phyloP scores from a whole-genome alignment of 352 stramenopile genomes.

The Globisporangium spinosum region DNA sequence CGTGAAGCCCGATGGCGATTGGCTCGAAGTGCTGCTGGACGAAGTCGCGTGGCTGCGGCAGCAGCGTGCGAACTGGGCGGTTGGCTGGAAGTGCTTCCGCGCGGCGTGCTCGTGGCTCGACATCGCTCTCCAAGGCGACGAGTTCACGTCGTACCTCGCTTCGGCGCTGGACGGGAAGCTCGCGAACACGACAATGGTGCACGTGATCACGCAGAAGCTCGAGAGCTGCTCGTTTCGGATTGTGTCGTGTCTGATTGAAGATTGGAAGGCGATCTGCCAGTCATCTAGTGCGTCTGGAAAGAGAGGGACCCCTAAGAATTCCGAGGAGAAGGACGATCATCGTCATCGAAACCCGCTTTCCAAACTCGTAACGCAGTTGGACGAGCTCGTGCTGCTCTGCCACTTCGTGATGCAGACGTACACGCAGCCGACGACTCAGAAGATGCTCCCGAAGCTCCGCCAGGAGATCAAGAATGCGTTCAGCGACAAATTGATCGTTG shows the following conservation, averaged over 20 bases:
- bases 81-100: slow-evolving; percentile 71
- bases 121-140: slow-evolving; percentile 29
- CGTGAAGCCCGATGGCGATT: slow-evolving; percentile 16
- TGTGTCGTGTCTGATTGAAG: slow-evolving; percentile 34
- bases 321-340: not conserved
- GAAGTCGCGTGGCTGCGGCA: slow-evolving; percentile 28
- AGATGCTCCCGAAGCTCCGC: slow-evolving; percentile 43
- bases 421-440: slow-evolving; percentile 18
- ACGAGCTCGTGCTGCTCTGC: slow-evolving; percentile 45
- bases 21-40: slow-evolving; percentile 30
- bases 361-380: slow-evolving; percentile 22
- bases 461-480: slow-evolving; percentile 51
- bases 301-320: not conserved
- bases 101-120: slow-evolving; percentile 55
- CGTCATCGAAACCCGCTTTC: not conserved
- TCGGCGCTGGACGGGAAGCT: slow-evolving; percentile 63
- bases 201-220: slow-evolving; percentile 36
- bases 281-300: not conserved
- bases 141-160: slow-evolving; percentile 36
- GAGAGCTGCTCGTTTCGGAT: slow-evolving; percentile 21
- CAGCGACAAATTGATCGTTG: slow-evolving; percentile 32
- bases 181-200: slow-evolving; percentile 25
- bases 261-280: slow-evolving; percentile 35
- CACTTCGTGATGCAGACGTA: slow-evolving; percentile 33
- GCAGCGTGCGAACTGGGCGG: slow-evolving; percentile 34